Evolutionary conservation across 139 green algal genomes (phyloP).

Genomic region (Chlorella ohadii): DNA sequence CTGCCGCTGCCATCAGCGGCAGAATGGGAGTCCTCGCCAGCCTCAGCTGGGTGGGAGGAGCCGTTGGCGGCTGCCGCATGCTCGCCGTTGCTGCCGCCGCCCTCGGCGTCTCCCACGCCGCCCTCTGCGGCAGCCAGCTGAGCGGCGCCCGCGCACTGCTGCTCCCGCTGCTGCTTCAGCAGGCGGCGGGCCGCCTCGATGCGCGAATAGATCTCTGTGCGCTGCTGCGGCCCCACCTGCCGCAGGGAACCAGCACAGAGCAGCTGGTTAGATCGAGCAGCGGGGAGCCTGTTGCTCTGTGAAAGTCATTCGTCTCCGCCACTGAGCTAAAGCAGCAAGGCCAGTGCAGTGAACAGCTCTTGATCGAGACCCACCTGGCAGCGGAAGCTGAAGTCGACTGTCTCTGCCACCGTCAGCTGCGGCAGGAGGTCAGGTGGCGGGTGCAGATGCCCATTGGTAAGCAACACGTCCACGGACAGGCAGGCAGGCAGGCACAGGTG

Average conservation of each 20-base stretch:
- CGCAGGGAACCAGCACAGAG: too few species aligned
- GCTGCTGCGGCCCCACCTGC: neutral
- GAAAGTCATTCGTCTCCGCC: too few species aligned
- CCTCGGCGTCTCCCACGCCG: too few species aligned
- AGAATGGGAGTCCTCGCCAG: neutral
- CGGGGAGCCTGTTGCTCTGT: too few species aligned
- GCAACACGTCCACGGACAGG: too few species aligned
- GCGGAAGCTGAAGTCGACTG: slow-evolving; percentile 69
- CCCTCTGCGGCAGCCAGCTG: neutral
- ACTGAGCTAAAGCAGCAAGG: too few species aligned
- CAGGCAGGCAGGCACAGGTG: too few species aligned
- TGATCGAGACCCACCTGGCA: slow-evolving; percentile 21
- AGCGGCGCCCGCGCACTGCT: neutral
- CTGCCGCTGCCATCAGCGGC: neutral
- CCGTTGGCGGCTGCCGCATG: neutral
- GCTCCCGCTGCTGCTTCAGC: neutral
- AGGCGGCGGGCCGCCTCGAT: neutral
- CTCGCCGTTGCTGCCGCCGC: neutral
- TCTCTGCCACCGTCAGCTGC: slow-evolving; percentile 75
- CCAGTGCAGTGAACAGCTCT: too few species aligned
- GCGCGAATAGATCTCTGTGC: neutral
- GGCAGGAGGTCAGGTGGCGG: neutral
- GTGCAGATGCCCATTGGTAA: too few species aligned
- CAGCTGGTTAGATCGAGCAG: too few species aligned
- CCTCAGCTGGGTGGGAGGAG: neutral